Percentiles rank a stretch among this genome's conserved stretches.
Evolutionary conservation across 2,329 filamentous ascomycete species (phyloP).

Genomic region (Lachnellula hyalina): DNA sequence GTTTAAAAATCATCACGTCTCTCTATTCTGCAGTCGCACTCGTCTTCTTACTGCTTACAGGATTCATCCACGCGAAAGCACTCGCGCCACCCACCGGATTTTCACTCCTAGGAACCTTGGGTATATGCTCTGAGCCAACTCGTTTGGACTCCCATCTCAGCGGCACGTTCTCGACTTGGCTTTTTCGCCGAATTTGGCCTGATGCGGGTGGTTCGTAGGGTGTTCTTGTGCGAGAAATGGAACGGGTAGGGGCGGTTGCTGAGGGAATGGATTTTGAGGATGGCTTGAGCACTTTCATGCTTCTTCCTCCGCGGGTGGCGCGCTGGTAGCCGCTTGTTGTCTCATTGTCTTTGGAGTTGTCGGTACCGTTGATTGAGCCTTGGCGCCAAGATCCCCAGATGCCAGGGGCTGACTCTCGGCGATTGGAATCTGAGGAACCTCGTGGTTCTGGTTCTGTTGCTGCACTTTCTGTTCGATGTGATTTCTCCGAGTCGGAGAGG

Average conservation of each 20-base stretch:
- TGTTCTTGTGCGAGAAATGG: conserved; percentile 45
- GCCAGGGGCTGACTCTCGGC: conserved; percentile 46
- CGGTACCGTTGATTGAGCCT: conserved; percentile 29
- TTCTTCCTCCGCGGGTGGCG: conserved; percentile 57
- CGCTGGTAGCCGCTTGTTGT: conserved; percentile 57
- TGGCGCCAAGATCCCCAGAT: conserved; percentile 72
- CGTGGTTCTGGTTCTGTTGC: conserved; percentile 8
- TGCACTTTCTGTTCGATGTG: conserved; percentile 6
- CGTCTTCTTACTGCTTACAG: conserved; percentile 39
- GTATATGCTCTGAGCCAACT: conserved; percentile 32
- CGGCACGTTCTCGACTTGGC: conserved; percentile 35
- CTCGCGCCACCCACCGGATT: conserved; percentile 92
- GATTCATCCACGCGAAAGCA: conserved; percentile 88
- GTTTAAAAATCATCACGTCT: no score
- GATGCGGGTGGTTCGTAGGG: conserved; percentile 48
- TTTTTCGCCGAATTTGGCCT: conserved; percentile 50
- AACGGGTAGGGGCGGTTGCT: conserved; percentile 39
- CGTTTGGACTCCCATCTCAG: conserved; percentile 50
- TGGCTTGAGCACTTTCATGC: conserved; percentile 88
- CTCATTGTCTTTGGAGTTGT: conserved; percentile 22
- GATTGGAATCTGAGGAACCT: conserved; percentile 20
- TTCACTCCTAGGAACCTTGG: conserved; percentile 47
- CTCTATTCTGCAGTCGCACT: conserved; percentile 12
- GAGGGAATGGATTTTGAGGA: conserved; percentile 60
- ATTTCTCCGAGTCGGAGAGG: conserved; percentile 17